Conservation (phyloP, 2,329 filamentous ascomycete genomes). For the Calonectria fujianensis region DNA sequence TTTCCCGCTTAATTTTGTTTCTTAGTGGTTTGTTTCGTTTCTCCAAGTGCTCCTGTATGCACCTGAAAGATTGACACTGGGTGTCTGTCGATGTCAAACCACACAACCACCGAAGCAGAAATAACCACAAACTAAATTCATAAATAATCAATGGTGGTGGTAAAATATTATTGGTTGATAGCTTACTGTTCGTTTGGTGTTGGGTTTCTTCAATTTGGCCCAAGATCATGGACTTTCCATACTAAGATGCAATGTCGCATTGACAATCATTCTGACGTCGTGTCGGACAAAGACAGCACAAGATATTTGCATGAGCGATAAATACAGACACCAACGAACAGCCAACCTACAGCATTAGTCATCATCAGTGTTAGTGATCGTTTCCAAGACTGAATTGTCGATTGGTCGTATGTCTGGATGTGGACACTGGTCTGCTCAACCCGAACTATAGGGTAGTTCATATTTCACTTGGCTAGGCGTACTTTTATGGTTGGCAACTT, state of each 20-base stretch:
- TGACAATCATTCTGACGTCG: not conserved
- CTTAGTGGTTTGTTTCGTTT: constrained; percentile 34
- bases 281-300: not conserved
- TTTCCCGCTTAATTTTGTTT: constrained; percentile 17
- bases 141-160: not conserved
- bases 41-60: not conserved
- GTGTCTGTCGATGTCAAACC: no score
- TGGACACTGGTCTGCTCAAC: not conserved
- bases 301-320: not conserved
- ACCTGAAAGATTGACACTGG: not conserved
- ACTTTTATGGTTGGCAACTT: not conserved
- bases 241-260: not conserved
- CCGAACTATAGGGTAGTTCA: not conserved
- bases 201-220: not conserved
- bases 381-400: not conserved
- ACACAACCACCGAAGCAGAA: not conserved
- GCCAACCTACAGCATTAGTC: not conserved
- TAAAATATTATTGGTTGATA: no score
- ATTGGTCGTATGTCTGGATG: not conserved
- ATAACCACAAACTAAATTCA: not conserved
- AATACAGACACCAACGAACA: not conserved
- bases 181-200: no score
- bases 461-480: not conserved
- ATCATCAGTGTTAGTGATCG: not conserved
- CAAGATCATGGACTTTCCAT: not conserved